These are phyloP conservation scores for Funneliformis mosseae DNA, from an alignment of 192 early-diverging fungal species.

Conservation along the genomic window DNA sequence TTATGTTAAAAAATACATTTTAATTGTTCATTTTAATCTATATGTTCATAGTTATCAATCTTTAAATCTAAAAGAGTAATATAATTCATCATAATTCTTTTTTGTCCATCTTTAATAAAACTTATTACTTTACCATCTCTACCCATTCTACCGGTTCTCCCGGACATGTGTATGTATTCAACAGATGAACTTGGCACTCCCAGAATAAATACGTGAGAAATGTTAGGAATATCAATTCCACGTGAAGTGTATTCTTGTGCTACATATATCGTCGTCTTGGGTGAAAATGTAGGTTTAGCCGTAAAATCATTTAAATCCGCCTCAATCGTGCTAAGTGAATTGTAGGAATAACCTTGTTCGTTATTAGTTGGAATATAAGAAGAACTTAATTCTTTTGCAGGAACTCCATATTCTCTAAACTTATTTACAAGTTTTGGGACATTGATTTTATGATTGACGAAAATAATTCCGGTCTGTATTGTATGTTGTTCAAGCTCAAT, in stretches of 20 bases:
- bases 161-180: conserved; percentile 88
- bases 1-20: too few relatives aligned
- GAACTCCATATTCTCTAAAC: conserved; percentile 39
- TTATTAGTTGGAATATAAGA: conserved; percentile 22
- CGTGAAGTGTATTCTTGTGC: conserved; percentile 76
- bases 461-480: conserved; percentile 49
- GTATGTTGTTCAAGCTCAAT: conserved; percentile 43
- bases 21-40: not conserved
- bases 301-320: conserved; percentile 27
- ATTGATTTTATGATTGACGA: conserved; percentile 48
- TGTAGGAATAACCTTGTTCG: not conserved
- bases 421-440: conserved; percentile 37
- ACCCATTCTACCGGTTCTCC: conserved; percentile 81
- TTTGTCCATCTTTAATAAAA: conserved; percentile 43
- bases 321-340: conserved; percentile 13
- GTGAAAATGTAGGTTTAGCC: not conserved
- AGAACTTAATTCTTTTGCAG: conserved; percentile 41
- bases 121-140: conserved; percentile 57
- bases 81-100: not conserved
- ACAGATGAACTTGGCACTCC: conserved; percentile 68
- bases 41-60: not conserved
- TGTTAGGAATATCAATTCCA: conserved; percentile 81
- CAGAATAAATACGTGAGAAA: conserved; percentile 82
- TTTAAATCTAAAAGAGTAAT: not conserved
- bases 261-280: conserved; percentile 50